phyloP scores from a whole-genome alignment of 352 stramenopile genomes.

The Bremia lactucae region DNA sequence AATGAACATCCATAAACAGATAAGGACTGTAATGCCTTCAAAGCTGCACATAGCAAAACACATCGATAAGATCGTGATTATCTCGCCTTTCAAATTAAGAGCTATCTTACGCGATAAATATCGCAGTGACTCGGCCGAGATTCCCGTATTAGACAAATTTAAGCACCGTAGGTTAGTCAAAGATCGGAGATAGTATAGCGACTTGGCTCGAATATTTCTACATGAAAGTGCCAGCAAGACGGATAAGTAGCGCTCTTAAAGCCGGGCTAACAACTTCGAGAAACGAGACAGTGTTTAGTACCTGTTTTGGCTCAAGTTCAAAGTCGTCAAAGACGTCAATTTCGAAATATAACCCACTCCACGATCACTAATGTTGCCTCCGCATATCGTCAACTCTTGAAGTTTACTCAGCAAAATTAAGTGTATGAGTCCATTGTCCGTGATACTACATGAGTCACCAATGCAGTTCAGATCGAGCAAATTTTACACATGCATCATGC shows the following conservation, averaged over 20 bases:
- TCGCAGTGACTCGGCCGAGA: conserved; percentile 53
- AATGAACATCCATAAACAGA: conserved; percentile 48
- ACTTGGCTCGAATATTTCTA: conserved; percentile 69
- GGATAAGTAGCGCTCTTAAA: too few species aligned
- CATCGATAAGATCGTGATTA: conserved; percentile 1
- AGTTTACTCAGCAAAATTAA: conserved; percentile 38
- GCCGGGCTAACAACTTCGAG: too few species aligned
- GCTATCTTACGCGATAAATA: conserved; percentile 50
- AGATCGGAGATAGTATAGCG: conserved; percentile 41
- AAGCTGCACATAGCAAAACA: conserved; percentile 16
- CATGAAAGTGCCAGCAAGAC: not conserved
- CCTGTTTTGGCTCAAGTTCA: conserved; percentile 81
- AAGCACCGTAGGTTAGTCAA: conserved; percentile 49
- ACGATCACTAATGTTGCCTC: conserved; percentile 52
- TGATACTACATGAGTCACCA: conserved; percentile 29
- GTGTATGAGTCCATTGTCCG: conserved; percentile 58
- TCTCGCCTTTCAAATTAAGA: not conserved
- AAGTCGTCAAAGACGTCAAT: conserved; percentile 52
- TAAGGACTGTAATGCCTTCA: conserved; percentile 43
- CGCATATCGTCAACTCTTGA: conserved; percentile 55
- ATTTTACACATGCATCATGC: not conserved
- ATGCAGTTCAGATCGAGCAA: conserved; percentile 3
- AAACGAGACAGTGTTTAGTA: conserved; percentile 1
- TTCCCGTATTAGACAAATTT: conserved; percentile 70
- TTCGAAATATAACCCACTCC: conserved; percentile 70